Evolutionary conservation across 257 asterid genomes (phyloP), one percentile per base, ranked within the genome.

Genomic region (Apocynum venetum): DNA sequence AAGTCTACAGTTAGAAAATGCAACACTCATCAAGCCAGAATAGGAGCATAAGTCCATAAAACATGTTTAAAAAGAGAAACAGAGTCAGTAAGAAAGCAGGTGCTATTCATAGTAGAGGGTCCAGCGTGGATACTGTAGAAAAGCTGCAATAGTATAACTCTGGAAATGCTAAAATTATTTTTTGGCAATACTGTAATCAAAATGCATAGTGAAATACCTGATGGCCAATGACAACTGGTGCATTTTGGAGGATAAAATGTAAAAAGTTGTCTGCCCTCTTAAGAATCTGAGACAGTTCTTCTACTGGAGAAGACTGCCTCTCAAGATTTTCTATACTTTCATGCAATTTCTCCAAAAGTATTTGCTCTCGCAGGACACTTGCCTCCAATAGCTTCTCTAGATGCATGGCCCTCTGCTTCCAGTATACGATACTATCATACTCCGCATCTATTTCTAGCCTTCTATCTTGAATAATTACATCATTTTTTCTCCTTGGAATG

Each of bases 181-280:
- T 6, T 14, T 47, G 6, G n/a, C 38, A 49, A 49, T 48, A 48
- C 7, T 7, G 15, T 19, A 20, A 36, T 75, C 73, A 63, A 38
- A 79, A 36, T 48, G 70, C 25, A 38, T 60, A 11, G 38, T 63
- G 1, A 48, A 46, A 43, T 57, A 91, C 97, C 96, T 91, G 97
- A 79, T 93, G 98, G 44, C 98, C 98, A 13, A 93, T 93, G 44
- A 93, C 98, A 81, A 93, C 97, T 0, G 98, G 98, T 52, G 98
- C 98, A 83, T 89, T 93, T 78, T 93, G 98, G 70, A 93, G 95
- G 75, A 93, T 88, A 74, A 93, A 93, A 84, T 93, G 98, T 76
- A 93, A 83, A 86, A 91, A 93, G 74, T 93, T 91, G 77, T 93
- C 98, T 0, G 97, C 98, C 79, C 98, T 86, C 84, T 84, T 85